Conservation (phyloP, 2,329 filamentous ascomycete species). For the Orbilia javanica region DNA sequence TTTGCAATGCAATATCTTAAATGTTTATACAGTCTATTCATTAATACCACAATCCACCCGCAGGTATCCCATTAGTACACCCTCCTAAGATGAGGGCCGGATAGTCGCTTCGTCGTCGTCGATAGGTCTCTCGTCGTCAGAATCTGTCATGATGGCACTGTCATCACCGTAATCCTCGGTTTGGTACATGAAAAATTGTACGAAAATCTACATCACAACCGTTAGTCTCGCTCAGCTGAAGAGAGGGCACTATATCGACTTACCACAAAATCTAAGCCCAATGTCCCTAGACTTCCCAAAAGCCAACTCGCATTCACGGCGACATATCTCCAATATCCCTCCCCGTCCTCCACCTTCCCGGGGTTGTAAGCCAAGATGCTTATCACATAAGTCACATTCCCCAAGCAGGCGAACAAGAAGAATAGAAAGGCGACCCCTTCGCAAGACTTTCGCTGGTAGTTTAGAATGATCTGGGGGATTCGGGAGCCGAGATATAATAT, state of each 20-base stretch:
- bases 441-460: slow-evolving; percentile 90
- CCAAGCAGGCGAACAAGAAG: slow-evolving; percentile 95
- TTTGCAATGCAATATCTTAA: not conserved
- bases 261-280: slow-evolving; percentile 79
- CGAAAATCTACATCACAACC: slow-evolving; percentile 74
- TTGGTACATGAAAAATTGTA: slow-evolving; percentile 89
- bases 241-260: not conserved
- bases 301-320: slow-evolving; percentile 93
- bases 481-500: slow-evolving; percentile 88
- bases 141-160: slow-evolving; percentile 27
- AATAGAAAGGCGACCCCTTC: slow-evolving; percentile 94
- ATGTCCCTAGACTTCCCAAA: slow-evolving; percentile 86
- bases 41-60: not conserved
- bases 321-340: slow-evolving; percentile 80
- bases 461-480: slow-evolving; percentile 89
- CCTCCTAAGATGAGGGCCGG: not conserved
- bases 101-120: slow-evolving; percentile 40
- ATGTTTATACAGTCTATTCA: not conserved
- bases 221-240: not conserved
- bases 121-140: not conserved
- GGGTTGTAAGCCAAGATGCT: slow-evolving; percentile 93
- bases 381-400: slow-evolving; percentile 92
- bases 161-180: slow-evolving; percentile 65
- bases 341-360: slow-evolving; percentile 67
- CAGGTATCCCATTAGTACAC: not conserved